A percentile compares a stretch with the other conserved stretches of the same genome.
Conservation (phyloP, 176 grass and related monocot species). For the Echinochloa phyllopogon region DNA sequence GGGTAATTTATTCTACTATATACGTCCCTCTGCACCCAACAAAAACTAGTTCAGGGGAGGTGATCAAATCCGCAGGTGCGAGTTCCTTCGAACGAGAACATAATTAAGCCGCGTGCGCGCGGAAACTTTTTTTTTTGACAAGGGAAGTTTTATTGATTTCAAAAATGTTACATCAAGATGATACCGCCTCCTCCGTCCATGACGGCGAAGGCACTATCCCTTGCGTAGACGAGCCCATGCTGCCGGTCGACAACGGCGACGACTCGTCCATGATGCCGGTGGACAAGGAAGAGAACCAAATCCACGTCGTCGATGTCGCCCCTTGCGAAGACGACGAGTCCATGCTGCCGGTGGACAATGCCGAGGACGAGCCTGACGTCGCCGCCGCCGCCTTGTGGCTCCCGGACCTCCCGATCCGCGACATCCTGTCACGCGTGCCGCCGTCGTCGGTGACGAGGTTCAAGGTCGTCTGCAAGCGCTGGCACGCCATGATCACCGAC, state of each 20-base stretch:
- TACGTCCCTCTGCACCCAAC: neutral
- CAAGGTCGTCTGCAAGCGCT: neutral
- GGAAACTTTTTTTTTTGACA: too few species aligned
- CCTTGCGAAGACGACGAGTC: neutral
- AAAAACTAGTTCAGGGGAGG: neutral
- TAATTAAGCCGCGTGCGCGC: neutral
- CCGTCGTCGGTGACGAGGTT: neutral
- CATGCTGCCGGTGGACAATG: neutral
- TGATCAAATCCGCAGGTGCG: neutral
- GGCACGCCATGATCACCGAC: neutral
- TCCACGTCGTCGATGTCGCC: neutral
- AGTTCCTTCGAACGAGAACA: neutral
- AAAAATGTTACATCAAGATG: too few species aligned
- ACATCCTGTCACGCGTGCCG: neutral
- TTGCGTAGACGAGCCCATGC: neutral
- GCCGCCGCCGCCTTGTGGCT: neutral
- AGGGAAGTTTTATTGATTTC: too few species aligned
- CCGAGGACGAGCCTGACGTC: neutral
- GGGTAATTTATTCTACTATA: neutral
- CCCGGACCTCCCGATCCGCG: neutral
- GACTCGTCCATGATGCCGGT: neutral
- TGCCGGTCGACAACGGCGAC: neutral
- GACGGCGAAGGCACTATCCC: too few species aligned
- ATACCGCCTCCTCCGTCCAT: neutral
- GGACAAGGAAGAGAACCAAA: neutral